Percentiles rank a stretch among this genome's conserved stretches.
Evolutionary conservation across 805 yeast genomes (phyloP).

Genomic region (Pichia insulana): DNA sequence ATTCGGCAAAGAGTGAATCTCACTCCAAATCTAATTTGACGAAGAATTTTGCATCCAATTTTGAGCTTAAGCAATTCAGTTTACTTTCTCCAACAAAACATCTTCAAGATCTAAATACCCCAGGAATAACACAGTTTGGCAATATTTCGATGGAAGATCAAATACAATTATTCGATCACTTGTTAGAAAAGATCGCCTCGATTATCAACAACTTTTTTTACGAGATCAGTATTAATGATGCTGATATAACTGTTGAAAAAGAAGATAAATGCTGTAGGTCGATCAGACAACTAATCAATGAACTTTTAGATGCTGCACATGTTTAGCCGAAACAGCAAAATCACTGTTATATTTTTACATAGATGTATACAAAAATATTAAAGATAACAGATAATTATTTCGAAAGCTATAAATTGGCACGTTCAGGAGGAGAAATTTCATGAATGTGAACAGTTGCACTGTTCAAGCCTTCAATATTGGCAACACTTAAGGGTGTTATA

Average conservation of each 20-base stretch:
- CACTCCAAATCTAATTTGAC: no score
- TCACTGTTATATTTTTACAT: no score
- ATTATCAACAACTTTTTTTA: slow-evolving; percentile 8
- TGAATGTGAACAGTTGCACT: slow-evolving; percentile 52
- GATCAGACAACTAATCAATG: slow-evolving; percentile 16
- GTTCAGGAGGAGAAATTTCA: slow-evolving; percentile 38
- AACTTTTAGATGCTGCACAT: slow-evolving; percentile 2
- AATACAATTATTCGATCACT: slow-evolving; percentile 14
- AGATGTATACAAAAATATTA: no score
- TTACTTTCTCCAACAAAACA: not conserved
- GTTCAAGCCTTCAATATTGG: slow-evolving; percentile 53
- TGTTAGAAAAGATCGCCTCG: slow-evolving; percentile 14
- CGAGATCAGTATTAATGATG: slow-evolving; percentile 6
- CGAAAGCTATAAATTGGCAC: slow-evolving; percentile 9
- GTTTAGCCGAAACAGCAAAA: no score
- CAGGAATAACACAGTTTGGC: not conserved
- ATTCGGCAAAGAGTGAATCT: no score
- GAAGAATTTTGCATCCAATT: no score
- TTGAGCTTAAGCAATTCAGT: no score
- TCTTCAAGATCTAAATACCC: not conserved
- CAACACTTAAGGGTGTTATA: slow-evolving; percentile 89
- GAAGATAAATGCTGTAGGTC: slow-evolving; percentile 15
- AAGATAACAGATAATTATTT: no score
- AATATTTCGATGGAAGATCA: slow-evolving; percentile 1
- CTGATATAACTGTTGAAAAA: not conserved